phyloP scores from a whole-genome alignment of 495 filamentous ascomycete genomes.

The Annulohypoxylon stygium region DNA sequence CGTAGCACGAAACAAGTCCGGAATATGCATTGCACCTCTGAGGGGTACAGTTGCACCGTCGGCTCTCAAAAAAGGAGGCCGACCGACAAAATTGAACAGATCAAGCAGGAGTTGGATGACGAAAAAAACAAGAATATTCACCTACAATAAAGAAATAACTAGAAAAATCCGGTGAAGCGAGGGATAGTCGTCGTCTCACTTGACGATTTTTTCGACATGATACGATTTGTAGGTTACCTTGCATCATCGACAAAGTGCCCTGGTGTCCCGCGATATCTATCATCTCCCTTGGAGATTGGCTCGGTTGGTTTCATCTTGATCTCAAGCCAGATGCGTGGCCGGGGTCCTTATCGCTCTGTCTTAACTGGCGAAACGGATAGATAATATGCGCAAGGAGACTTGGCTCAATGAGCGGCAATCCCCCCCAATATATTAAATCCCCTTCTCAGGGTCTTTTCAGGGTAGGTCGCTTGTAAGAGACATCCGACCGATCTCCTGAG shows the following conservation, averaged over 20 bases:
- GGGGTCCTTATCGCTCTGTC: constrained; percentile 20
- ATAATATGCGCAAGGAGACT: constrained; percentile 10
- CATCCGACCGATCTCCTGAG: background rate
- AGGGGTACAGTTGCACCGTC: constrained; percentile 17
- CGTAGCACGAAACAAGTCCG: constrained; percentile 9
- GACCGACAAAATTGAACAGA: background rate
- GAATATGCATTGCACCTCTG: constrained; percentile 1
- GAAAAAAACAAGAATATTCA: background rate
- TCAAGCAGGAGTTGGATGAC: constrained; percentile 6
- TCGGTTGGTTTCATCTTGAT: constrained; percentile 34
- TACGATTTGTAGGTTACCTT: constrained; percentile 28
- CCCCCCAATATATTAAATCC: constrained; percentile 22
- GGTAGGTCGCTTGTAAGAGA: constrained; percentile 19
- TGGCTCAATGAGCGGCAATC: constrained; percentile 21
- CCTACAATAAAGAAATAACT: background rate
- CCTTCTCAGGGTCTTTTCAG: background rate
- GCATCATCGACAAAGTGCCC: constrained; percentile 19
- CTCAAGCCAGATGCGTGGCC: constrained; percentile 25
- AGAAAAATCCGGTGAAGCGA: constrained; percentile 13
- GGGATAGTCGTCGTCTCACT: constrained; percentile 15
- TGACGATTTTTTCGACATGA: constrained; percentile 16
- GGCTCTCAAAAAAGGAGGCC: constrained; percentile 17
- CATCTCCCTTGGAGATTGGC: constrained; percentile 29
- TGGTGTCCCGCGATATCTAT: constrained; percentile 19
- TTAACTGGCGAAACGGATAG: constrained; percentile 11